Base-by-base conservation (phyloP, 2,329 filamentous ascomycete species). In the Penicillium sp. region DNA sequence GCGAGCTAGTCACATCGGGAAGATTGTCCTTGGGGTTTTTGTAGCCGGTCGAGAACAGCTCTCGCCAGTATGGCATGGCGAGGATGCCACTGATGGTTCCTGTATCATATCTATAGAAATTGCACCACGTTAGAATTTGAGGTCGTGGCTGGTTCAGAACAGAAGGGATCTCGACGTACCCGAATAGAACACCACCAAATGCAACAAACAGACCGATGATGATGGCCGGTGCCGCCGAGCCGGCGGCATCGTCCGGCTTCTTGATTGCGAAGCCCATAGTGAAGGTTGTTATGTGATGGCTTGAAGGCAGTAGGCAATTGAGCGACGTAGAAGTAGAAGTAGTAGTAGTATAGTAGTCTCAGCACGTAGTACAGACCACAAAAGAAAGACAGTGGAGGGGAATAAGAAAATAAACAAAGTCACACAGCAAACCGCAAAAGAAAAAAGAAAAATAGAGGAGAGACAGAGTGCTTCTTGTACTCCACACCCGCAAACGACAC, bases 111-210 rank as follows among this genome's bases (percentile, higher is more conserved):
- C 68, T 69, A 47, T 2, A 44, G 26, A n/a, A 33, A 44, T 37
- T 6, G 44, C 34, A 24, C 6, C 23, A 50, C 55, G 8, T 44
- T 36, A 41, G n/a, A 9, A 32, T 24, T 5, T 5, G 21, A 24
- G 4, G 13, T 12, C 21, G 5, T 37, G 20, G 3, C 10, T 10
- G 4, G 6, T 5, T 39, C 12, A n/a, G 2, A 4, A 10, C 12
- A 10, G 17, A 9, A 29, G 15, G 23, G 23, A 27, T 10, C 13
- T 13, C 13, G 33, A 76, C 69, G 18, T 63, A 84, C 55, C 81
- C 81, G 62, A 83, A 84, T 59, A 83, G 76, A 52, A 84, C 78
- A 63, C 81, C 81, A 54, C 81, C 81, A 66, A 84, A 83, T 13
- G 81, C 78, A 26, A 81, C 81, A 58, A 84, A 84, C 43, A 80